Conservation (phyloP, 495 filamentous ascomycete genomes). For the Aspergillus mulundensis region DNA sequence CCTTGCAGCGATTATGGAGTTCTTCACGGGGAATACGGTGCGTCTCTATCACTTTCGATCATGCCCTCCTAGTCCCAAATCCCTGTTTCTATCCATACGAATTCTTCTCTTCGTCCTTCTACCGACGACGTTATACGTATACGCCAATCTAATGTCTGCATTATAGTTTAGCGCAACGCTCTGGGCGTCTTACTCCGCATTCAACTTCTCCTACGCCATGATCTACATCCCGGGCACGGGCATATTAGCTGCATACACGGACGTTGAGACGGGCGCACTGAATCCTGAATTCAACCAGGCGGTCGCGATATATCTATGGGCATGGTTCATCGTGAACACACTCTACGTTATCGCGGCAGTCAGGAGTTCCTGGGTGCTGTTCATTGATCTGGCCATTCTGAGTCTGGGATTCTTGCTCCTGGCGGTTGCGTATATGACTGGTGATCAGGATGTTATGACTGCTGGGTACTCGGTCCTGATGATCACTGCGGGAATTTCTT, state of each 20-base stretch:
- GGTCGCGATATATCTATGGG: not conserved
- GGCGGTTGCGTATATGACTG: not conserved
- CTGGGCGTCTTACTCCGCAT: not conserved
- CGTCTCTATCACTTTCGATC: no score
- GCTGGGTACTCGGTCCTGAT: not conserved
- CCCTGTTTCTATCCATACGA: no score
- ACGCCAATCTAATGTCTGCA: not conserved
- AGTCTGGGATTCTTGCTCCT: not conserved
- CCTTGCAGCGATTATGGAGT: not conserved
- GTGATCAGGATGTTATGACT: not conserved
- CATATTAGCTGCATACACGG: not conserved
- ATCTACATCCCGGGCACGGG: not conserved
- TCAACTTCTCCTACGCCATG: slow-evolving; percentile 6
- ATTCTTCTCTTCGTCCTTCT: no score
- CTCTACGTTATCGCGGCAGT: not conserved
- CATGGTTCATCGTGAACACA: not conserved
- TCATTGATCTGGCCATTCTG: not conserved
- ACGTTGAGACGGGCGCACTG: not conserved
- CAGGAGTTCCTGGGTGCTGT: not conserved
- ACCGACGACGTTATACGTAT: no score
- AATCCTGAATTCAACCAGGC: not conserved
- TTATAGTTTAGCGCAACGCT: not conserved
- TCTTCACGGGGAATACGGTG: not conserved
- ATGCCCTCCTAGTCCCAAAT: no score
- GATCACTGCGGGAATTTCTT: not conserved